Evolutionary conservation across 2,329 filamentous ascomycete species (phyloP), one percentile per base, ranked within the genome.

Genomic region (Xylariaceae sp.): DNA sequence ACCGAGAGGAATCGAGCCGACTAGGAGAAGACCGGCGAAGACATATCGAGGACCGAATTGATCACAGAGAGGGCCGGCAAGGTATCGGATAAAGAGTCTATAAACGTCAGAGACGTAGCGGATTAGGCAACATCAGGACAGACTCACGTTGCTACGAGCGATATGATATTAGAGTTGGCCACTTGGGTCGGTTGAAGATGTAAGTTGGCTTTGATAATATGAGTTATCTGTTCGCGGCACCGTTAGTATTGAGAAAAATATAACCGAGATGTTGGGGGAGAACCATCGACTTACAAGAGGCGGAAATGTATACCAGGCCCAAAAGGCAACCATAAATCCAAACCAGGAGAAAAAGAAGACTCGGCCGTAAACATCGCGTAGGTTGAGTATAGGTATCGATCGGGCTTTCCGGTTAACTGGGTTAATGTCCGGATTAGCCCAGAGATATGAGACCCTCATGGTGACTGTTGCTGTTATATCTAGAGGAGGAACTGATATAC

Each of bases 301-400:
- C 56, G 90, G 89, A 69, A 95, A 96, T 1, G 90, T 87, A 73
- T 95, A 95, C 87, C 87, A 96, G 11, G 89, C 90, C 78, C 89
- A 89, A 70, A 95, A 96, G 7, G 83, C 85, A 50, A 88, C 80
- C 74, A 89, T 66, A 38, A 66, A 66, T 1, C 62, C 63, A 50
- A 62, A 67, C 64, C 84, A 87, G 1, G 63, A 62, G 72, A 95
- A 95, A 75, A 91, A 90, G 70, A 95, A 95, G 0, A 94, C 90
- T 6, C 90, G 80, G 35, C 90, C 90, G 73, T 96, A 90, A 59
- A 83, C 73, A 66, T 95, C 79, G 60, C 91, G 65, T 0, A 86
- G 81, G 66, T 95, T 95, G 54, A 96, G 72, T 18, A 89, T 67
- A 0, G 90, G 90, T 42, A 96, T 81, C 0, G 87, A 87, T 52